Percentiles rank a stretch among this genome's conserved stretches.
Evolutionary conservation across 805 yeast genomes (phyloP).

Genomic region (Zygosaccharomyces gambellarensis): DNA sequence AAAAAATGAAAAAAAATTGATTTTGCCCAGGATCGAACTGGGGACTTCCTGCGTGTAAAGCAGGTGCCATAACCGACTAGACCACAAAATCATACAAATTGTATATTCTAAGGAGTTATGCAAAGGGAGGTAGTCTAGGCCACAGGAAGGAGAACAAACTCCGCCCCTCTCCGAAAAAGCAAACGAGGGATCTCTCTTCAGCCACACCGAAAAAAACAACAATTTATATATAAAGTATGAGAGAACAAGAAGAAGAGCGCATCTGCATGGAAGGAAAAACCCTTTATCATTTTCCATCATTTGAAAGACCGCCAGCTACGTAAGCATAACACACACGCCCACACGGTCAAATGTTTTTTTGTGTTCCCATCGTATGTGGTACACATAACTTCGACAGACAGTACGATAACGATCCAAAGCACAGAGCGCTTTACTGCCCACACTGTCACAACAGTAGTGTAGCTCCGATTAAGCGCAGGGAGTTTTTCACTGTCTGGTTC

Average conservation of each 20-base stretch:
- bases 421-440: slow-evolving; percentile 42
- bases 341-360: slow-evolving; percentile 17
- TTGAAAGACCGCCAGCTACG: no score
- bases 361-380: slow-evolving; percentile 36
- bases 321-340: no score
- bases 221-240: no score
- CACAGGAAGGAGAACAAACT: no score
- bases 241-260: no score
- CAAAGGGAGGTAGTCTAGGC: no score
- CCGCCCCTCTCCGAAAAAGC: no score
- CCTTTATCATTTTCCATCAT: no score
- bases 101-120: no score
- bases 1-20: slow-evolving; percentile 48
- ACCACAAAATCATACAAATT: slow-evolving; percentile 74
- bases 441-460: slow-evolving; percentile 56
- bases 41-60: slow-evolving; percentile 99
- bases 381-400: slow-evolving; percentile 31
- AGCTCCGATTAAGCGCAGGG: slow-evolving; percentile 46
- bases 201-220: no score
- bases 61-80: slow-evolving; percentile 99
- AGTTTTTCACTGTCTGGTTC: slow-evolving; percentile 50
- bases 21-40: slow-evolving; percentile 99
- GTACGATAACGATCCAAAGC: slow-evolving; percentile 27
- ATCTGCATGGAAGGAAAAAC: no score
- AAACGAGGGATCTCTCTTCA: no score